A percentile compares a stretch with the other conserved stretches of the same genome.
phyloP scores from a whole-genome alignment of 805 yeast species.

The Brettanomyces custersianus region DNA sequence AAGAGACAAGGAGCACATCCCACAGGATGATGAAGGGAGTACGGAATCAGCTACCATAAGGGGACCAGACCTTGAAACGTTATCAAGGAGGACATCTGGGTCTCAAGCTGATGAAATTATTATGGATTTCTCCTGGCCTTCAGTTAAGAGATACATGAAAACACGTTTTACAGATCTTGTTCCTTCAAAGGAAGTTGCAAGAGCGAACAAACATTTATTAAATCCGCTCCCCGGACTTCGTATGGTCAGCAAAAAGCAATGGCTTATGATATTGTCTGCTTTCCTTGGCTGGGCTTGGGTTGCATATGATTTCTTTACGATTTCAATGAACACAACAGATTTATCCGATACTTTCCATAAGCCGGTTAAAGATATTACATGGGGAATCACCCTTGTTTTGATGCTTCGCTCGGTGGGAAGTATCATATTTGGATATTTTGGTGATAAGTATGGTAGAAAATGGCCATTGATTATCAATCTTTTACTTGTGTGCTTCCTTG shows the following conservation, averaged over 20 bases:
- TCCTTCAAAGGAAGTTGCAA: slow-evolving; percentile 32
- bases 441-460: slow-evolving; percentile 55
- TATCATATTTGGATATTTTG: slow-evolving; percentile 46
- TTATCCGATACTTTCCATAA: slow-evolving; percentile 39
- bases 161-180: slow-evolving; percentile 43
- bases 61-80: not conserved
- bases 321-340: slow-evolving; percentile 39
- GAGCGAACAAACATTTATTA: slow-evolving; percentile 30
- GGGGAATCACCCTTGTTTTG: slow-evolving; percentile 61
- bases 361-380: slow-evolving; percentile 45
- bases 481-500: slow-evolving; percentile 38
- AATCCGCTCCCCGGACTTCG: slow-evolving; percentile 59
- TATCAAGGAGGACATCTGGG: not conserved
- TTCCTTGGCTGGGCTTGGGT: slow-evolving; percentile 58
- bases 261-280: slow-evolving; percentile 48
- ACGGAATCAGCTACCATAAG: not conserved
- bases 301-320: slow-evolving; percentile 55
- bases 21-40: not conserved
- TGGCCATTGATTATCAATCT: slow-evolving; percentile 46
- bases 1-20: too few relatives aligned
- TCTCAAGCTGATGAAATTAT: not conserved
- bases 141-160: slow-evolving; percentile 28
- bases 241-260: slow-evolving; percentile 40
- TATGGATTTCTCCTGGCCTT: slow-evolving; percentile 20
- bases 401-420: slow-evolving; percentile 67